Evolutionary conservation across 179 eudicot genomes (phyloP), one percentile per base, ranked within the genome.

Genomic region (Spinacia oleracea): DNA sequence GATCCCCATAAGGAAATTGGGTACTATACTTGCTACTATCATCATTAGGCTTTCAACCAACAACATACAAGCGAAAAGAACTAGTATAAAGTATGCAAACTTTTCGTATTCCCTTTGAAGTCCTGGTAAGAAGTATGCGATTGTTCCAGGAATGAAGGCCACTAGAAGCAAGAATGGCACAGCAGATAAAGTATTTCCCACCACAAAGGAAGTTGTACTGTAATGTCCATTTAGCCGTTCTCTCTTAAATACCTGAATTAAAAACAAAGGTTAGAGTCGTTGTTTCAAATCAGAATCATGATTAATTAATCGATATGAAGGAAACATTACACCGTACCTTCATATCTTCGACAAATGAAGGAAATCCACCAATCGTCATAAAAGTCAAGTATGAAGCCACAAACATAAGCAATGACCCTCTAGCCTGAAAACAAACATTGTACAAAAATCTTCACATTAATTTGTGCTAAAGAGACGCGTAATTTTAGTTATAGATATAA

Each of bases 271-370:
- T n/a, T n/a, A n/a, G n/a, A n/a, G 53, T 48, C 14, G 6, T 4
- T 48, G 0, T 14, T 46, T 46, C 4, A 46, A 46, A 46, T 46
- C 50, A 46, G 0, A 46, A 16, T 51, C 58, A 18, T 51, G n/a
- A 51, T 4, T 20, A 18, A 20, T 53, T 9, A 1, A 20, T 34
- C 1, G 20, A 2, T 1, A 35, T 15, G 3, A 10, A 1, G 8
- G 23, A 21, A 35, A 9, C 1, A 32, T 11, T 38, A 75, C 4
- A 2, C 4, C 34, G 2, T 66, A 88, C 91, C 89, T 90, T 84
- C 87, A 90, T 79, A 43, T 90, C 93, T 75, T 90, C 93, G 7
- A 90, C 93, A 77, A 89, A 90, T 6, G 91, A 90, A 75, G 94
- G 94, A 60, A 90, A 90, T 32, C 91, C 91, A 46, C 92, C 92